These are phyloP conservation scores for Xylariaceae sp. DNA, from an alignment of 2,329 filamentous ascomycete genomes.

Conservation along the genomic window DNA sequence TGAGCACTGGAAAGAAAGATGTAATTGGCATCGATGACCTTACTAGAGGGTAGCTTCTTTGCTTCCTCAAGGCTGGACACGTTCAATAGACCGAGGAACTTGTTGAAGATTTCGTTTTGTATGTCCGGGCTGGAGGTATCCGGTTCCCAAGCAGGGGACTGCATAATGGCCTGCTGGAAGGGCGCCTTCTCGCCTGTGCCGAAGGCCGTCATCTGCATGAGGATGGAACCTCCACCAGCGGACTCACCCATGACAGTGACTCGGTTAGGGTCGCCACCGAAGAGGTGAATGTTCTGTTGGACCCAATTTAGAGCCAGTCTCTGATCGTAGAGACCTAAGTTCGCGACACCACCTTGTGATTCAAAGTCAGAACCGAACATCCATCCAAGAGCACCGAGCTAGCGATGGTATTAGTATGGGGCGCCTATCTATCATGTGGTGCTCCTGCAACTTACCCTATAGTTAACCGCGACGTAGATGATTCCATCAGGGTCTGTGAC, in stretches of 20 bases:
- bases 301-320: conserved; percentile 50
- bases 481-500: neutral
- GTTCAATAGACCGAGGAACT: neutral
- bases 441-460: neutral
- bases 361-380: neutral
- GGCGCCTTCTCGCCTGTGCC: conserved; percentile 40
- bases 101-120: neutral
- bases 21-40: conserved; percentile 2
- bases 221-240: conserved; percentile 48
- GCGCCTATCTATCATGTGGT: neutral
- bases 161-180: conserved; percentile 41
- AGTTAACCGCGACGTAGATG: neutral
- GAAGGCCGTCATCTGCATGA: conserved; percentile 45
- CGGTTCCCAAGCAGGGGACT: conserved; percentile 1
- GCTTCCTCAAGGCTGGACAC: neutral
- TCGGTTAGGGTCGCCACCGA: conserved; percentile 48
- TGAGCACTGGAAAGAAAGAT: neutral
- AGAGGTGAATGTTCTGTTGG: conserved; percentile 45
- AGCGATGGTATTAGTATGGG: neutral
- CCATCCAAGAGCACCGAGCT: conserved; percentile 1
- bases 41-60: neutral
- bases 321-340: conserved; percentile 49
- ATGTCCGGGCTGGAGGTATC: neutral
- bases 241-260: conserved; percentile 52
- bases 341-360: conserved; percentile 34